Percentiles rank a stretch among this genome's conserved stretches.
Conservation (phyloP, 2,329 filamentous ascomycete genomes). For the Phyllosticta capitalensis region DNA sequence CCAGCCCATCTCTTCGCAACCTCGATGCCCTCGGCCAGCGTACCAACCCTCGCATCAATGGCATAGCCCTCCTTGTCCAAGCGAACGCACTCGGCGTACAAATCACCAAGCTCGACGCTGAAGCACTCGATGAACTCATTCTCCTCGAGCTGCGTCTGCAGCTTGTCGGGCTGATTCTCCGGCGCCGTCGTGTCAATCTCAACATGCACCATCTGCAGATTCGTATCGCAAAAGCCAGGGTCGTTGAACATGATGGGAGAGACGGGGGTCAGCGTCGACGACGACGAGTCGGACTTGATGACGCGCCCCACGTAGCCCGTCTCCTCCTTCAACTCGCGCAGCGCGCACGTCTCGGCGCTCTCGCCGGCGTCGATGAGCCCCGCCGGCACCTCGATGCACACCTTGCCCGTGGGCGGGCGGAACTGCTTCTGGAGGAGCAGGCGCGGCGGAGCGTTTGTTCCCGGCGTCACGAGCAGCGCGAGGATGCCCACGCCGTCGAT, state of each 20-base stretch:
- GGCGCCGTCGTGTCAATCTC: slow-evolving; percentile 59
- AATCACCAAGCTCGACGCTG: slow-evolving; percentile 50
- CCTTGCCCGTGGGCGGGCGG: slow-evolving; percentile 49
- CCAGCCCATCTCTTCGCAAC: slow-evolving; percentile 46
- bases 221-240: slow-evolving; percentile 34
- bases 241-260: slow-evolving; percentile 18
- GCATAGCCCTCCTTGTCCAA: slow-evolving; percentile 64
- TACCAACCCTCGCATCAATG: slow-evolving; percentile 70
- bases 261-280: background rate
- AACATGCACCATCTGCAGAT: slow-evolving; percentile 58
- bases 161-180: slow-evolving; percentile 53
- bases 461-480: slow-evolving; percentile 48
- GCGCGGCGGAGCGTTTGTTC: slow-evolving; percentile 21
- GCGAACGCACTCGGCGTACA: slow-evolving; percentile 58
- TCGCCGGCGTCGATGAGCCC: slow-evolving; percentile 53
- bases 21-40: slow-evolving; percentile 69
- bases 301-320: slow-evolving; percentile 49
- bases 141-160: slow-evolving; percentile 59
- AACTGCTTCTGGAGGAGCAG: slow-evolving; percentile 43
- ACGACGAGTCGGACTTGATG: background rate
- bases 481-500: slow-evolving; percentile 68
- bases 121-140: slow-evolving; percentile 79
- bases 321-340: slow-evolving; percentile 54
- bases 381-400: slow-evolving; percentile 54
- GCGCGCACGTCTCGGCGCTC: slow-evolving; percentile 46